A percentile compares a stretch with the other conserved stretches of the same genome.
Evolutionary conservation across 768 basidiomycete genomes (phyloP).

Genomic region (Hygrophorus pudorinus): DNA sequence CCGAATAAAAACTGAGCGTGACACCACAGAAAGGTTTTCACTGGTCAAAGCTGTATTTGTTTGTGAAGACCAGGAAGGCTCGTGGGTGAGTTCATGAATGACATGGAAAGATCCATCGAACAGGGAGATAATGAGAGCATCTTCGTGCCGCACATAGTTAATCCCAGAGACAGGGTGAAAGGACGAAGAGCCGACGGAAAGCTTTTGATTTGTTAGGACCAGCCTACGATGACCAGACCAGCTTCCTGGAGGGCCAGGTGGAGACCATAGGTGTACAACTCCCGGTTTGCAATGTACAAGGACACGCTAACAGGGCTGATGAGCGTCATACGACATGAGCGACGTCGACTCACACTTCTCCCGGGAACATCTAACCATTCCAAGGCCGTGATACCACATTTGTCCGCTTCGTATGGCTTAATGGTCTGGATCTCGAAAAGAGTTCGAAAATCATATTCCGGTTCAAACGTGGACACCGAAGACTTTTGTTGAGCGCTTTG

Average conservation of each 20-base stretch:
- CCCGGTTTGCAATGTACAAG: constrained; percentile 56
- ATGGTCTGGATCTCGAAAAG: constrained; percentile 19
- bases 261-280: constrained; percentile 46
- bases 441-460: constrained; percentile 25
- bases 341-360: constrained; percentile 25
- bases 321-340: neutral
- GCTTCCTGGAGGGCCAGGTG: constrained; percentile 14
- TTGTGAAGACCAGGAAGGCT: constrained; percentile 29
- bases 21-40: constrained; percentile 35
- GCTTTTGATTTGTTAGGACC: constrained; percentile 32
- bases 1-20: constrained; percentile 40
- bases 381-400: constrained; percentile 39
- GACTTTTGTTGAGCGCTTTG: constrained; percentile 29
- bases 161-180: constrained; percentile 54
- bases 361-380: constrained; percentile 39
- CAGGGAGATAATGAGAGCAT: constrained; percentile 48
- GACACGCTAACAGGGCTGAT: constrained; percentile 30
- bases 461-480: constrained; percentile 18
- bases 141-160: constrained; percentile 37
- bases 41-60: constrained; percentile 22
- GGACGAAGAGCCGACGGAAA: constrained; percentile 49
- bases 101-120: constrained; percentile 66
- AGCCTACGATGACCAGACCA: constrained; percentile 47
- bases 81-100: constrained; percentile 37
- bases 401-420: constrained; percentile 27